Percentiles rank a stretch among this genome's conserved stretches.
These are phyloP conservation scores for Paraconiothyrium sp. DNA, from an alignment of 2,329 filamentous ascomycete species.

Conservation along the genomic window DNA sequence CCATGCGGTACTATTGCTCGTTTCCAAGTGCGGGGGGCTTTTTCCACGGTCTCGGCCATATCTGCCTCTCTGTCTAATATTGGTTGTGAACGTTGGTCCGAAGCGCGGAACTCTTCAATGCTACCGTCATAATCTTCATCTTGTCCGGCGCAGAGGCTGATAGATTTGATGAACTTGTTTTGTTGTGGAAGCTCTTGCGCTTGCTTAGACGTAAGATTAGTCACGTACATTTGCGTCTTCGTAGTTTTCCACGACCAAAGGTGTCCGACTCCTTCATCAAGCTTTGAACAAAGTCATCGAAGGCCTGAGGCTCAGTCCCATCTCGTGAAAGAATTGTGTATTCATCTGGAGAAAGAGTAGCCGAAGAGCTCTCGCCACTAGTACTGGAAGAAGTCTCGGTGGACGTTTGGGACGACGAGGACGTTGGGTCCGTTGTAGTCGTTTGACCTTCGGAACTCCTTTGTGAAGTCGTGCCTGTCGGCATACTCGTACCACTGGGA, in stretches of 20 bases:
- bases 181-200: slow-evolving; percentile 7
- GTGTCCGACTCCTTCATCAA: slow-evolving; percentile 18
- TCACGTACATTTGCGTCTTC: slow-evolving; percentile 13
- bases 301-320: slow-evolving; percentile 9
- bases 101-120: slow-evolving; percentile 9
- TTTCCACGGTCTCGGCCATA: too few relatives aligned
- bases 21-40: neutral
- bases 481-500: neutral
- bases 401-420: neutral
- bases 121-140: neutral
- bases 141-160: neutral
- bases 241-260: neutral
- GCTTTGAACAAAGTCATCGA: slow-evolving; percentile 20
- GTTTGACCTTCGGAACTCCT: slow-evolving; percentile 7
- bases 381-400: neutral
- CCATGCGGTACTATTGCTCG: neutral
- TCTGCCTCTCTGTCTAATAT: too few relatives aligned
- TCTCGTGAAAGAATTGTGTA: slow-evolving; percentile 11
- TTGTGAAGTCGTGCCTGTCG: slow-evolving; percentile 6
- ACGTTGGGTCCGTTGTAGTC: neutral
- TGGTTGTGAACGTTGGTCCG: neutral
- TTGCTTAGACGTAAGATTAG: slow-evolving; percentile 5
- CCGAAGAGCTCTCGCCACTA: neutral
- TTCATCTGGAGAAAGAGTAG: neutral
- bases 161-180: slow-evolving; percentile 11